Evolutionary conservation across 805 yeast species (phyloP).

Genomic region (Kodamaea neixiangensis): DNA sequence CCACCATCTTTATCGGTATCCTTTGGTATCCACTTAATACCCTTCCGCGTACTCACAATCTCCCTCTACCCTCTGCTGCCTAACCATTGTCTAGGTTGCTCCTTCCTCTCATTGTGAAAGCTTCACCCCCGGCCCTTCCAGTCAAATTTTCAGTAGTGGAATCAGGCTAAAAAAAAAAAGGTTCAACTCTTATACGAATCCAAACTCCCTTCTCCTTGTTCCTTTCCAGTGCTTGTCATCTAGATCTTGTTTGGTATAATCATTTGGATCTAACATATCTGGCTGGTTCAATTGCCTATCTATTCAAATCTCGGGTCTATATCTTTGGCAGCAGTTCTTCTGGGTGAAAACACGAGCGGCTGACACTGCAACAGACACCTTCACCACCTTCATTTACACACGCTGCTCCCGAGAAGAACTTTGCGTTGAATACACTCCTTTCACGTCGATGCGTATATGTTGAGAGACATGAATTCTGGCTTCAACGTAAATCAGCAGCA

Average conservation of each 20-base stretch:
- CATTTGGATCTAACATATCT: not conserved
- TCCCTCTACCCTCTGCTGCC: too few relatives aligned
- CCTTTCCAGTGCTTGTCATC: not conserved
- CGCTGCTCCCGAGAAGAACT: too few relatives aligned
- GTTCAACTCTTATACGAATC: not conserved
- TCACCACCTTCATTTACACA: too few relatives aligned
- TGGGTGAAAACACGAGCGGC: not conserved
- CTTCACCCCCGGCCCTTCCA: not conserved
- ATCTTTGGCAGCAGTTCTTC: not conserved
- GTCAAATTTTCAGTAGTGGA: not conserved
- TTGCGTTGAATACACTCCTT: not conserved
- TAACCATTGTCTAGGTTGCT: not conserved
- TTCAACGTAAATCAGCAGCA: constrained; percentile 6
- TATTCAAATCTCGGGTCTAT: not conserved
- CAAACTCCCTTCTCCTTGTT: not conserved
- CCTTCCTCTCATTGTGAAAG: not conserved
- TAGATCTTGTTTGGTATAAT: not conserved
- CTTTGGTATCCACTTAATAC: too few relatives aligned
- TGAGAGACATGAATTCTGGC: constrained; percentile 5
- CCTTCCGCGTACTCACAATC: not conserved
- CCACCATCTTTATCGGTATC: too few relatives aligned
- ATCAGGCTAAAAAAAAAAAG: not conserved
- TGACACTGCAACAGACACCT: too few relatives aligned
- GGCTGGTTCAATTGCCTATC: not conserved
- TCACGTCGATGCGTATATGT: not conserved